Percentiles rank a stretch among this genome's conserved stretches.
These are phyloP conservation scores for Penicillium pancosmium DNA, from an alignment of 495 filamentous ascomycete genomes.

Conservation along the genomic window DNA sequence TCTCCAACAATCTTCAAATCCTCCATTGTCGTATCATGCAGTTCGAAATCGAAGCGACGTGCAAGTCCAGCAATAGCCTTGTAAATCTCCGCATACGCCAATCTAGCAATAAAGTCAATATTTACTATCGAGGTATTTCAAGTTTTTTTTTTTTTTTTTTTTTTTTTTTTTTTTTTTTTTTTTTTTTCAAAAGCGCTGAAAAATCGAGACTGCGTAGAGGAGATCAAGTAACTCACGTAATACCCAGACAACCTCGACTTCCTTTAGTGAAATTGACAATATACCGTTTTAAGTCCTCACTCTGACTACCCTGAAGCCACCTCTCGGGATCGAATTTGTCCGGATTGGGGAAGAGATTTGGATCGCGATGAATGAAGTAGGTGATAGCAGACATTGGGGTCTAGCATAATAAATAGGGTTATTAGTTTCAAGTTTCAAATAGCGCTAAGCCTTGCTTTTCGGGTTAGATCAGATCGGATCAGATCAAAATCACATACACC, in stretches of 20 bases:
- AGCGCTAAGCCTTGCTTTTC: too few relatives aligned
- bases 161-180: too few relatives aligned
- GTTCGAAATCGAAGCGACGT: slow-evolving; percentile 5
- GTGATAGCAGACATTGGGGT: slow-evolving; percentile 11
- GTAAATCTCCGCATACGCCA: slow-evolving; percentile 6
- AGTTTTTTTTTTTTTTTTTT: too few relatives aligned
- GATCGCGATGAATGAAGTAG: slow-evolving; percentile 17
- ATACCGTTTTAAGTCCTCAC: slow-evolving; percentile 2
- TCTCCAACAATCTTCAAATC: neutral
- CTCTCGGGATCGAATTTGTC: slow-evolving; percentile 15
- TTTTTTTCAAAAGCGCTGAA: neutral
- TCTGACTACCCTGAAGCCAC: slow-evolving; percentile 5
- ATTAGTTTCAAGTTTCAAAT: too few relatives aligned
- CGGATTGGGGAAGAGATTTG: slow-evolving; percentile 10
- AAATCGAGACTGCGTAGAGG: too few relatives aligned
- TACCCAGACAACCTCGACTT: slow-evolving; percentile 1
- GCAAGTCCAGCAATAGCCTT: slow-evolving; percentile 3
- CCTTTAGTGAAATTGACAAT: slow-evolving; percentile 6
- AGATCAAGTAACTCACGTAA: slow-evolving; percentile 5
- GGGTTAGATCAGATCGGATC: neutral
- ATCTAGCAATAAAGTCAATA: neutral
- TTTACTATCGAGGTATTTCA: too few relatives aligned
- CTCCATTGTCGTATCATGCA: slow-evolving; percentile 1
- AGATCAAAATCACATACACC: slow-evolving; percentile 10
- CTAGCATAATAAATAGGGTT: neutral